Conservation (phyloP, 768 basidiomycete genomes). For the Russula lepida region DNA sequence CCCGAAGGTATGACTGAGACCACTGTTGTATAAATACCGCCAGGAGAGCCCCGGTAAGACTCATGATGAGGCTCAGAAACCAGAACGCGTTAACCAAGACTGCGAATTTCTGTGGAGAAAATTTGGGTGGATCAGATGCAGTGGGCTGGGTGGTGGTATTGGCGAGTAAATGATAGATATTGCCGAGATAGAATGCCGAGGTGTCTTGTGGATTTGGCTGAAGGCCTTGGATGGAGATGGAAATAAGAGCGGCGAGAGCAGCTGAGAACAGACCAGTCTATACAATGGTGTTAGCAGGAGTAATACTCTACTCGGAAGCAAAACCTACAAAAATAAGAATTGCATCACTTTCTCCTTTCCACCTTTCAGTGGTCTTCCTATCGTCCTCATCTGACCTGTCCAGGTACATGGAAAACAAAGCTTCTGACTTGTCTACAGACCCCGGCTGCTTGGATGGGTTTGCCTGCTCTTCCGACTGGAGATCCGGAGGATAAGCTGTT, state of each 20-base stretch:
- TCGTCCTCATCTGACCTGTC: constrained; percentile 10
- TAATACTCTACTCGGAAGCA: background rate
- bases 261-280: constrained; percentile 20
- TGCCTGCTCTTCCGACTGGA: background rate
- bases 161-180: background rate
- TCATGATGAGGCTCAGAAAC: constrained; percentile 32
- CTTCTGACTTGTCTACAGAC: background rate
- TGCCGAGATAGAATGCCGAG: background rate
- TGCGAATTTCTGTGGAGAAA: constrained; percentile 25
- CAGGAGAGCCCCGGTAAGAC: constrained; percentile 35
- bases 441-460: background rate
- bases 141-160: background rate
- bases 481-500: no score
- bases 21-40: constrained; percentile 45
- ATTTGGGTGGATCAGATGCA: background rate
- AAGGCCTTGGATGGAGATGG: constrained; percentile 2
- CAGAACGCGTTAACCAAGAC: constrained; percentile 36
- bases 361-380: constrained; percentile 2
- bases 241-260: constrained; percentile 9
- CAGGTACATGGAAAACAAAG: constrained; percentile 14
- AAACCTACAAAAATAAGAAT: constrained; percentile 10
- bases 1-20: constrained; percentile 27
- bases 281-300: background rate
- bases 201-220: background rate
- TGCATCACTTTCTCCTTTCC: constrained; percentile 14